A percentile compares a stretch with the other conserved stretches of the same genome.
These are phyloP conservation scores for Saccharomycopsis lassenensis DNA, from an alignment of 805 yeast genomes.

Conservation along the genomic window DNA sequence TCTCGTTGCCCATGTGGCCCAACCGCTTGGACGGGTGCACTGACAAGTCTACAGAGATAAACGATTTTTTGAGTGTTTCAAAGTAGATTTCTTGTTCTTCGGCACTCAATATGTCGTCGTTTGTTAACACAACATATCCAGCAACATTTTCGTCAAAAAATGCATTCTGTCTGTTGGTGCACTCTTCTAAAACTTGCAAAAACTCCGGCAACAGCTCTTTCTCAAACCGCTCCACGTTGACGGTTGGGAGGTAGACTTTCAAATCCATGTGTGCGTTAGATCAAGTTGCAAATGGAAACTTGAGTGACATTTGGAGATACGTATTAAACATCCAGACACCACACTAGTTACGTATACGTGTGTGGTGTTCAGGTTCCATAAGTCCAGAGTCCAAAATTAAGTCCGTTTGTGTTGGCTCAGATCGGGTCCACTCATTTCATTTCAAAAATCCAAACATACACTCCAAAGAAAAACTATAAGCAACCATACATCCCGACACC, in stretches of 20 bases:
- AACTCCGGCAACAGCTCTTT: conserved; percentile 8
- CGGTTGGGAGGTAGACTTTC: conserved; percentile 16
- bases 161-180: conserved; percentile 16
- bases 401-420: no score
- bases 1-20: not conserved
- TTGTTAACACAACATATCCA: conserved; percentile 16
- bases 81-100: conserved; percentile 10
- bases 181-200: conserved; percentile 10
- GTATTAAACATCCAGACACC: no score
- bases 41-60: conserved; percentile 16
- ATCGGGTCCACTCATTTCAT: no score
- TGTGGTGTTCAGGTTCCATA: no score
- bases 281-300: no score
- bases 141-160: conserved; percentile 17
- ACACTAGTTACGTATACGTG: no score
- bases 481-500: no score
- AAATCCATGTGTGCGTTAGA: conserved; percentile 17
- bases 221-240: conserved; percentile 15
- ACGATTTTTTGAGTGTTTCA: conserved; percentile 10
- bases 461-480: no score
- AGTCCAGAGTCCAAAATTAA: no score
- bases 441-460: no score
- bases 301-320: no score
- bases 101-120: conserved; percentile 5
- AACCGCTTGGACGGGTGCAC: conserved; percentile 18